Evolutionary conservation across 2,329 filamentous ascomycete species (phyloP), one percentile per base, ranked within the genome.

Genomic region (Mycosphaerella arachidis): DNA sequence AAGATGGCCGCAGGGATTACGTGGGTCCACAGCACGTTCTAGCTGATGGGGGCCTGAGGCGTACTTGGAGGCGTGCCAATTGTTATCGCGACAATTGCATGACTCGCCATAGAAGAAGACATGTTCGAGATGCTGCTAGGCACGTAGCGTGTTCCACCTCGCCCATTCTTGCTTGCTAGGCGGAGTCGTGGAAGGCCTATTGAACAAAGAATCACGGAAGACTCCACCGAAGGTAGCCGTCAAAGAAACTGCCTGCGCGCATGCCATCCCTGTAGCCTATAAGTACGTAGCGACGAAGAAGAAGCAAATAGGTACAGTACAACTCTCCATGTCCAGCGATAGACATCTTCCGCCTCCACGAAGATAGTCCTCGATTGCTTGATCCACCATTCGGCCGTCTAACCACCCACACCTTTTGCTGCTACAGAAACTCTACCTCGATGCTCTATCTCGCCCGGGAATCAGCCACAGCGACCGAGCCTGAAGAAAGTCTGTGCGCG

Each of bases 1-100:
- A n/a, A 30, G 55, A 53, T 40, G 27, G 37, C 31, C 33, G 55
- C 59, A 46, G 43, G 59, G 59, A 58, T 61, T 52, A 58, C 59
- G 56, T 58, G 59, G 59, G 59, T 46, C 59, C 4, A 35, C 29
- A 20, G 24, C 30, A 35, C 30, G 50, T 30, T 50, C 48, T 58
- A 24, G 48, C 52, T 31, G 24, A 24, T 24, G 24, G 24, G 24
- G 24, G 24, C 24, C 24, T 24, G 56, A 52, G 43, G 35, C 16
- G 45, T n/a, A 46, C 12, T 8, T 37, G 10, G 43, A 8, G 13
- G 35, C 27, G 40, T 52, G 30, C 56, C 24, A 20, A 51, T 52
- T 31, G 53, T 53, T 56, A 52, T 59, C 43, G 43, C 56, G 51
- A 35, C 48, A 37, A 46, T 37, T 30, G 27, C 43, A 29, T 52